A percentile compares a stretch with the other conserved stretches of the same genome.
Evolutionary conservation across 1,139 yeast genomes (phyloP).

Genomic region (Suhomyces wounanorum): DNA sequence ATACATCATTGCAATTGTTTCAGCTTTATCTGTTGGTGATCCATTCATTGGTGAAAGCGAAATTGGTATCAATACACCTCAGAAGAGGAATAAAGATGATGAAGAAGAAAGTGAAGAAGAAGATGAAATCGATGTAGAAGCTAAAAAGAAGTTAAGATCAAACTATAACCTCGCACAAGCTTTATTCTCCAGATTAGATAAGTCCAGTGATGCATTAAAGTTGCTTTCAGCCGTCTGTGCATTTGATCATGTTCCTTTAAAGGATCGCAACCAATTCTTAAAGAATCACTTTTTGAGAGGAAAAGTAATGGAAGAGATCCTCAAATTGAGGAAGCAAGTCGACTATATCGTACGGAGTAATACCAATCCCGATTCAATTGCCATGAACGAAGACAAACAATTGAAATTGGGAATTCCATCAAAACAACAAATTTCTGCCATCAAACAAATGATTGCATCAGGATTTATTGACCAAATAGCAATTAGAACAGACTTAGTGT

Average conservation of each 20-base stretch:
- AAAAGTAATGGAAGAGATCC: conserved; percentile 81
- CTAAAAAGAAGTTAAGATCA: conserved; percentile 45
- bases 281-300: conserved; percentile 62
- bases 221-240: conserved; percentile 87
- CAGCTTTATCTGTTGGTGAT: conserved; percentile 92
- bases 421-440: conserved; percentile 66
- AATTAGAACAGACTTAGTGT: conserved; percentile 72
- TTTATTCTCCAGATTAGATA: conserved; percentile 67
- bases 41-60: conserved; percentile 80
- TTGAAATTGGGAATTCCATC: conserved; percentile 69
- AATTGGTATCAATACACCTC: conserved; percentile 50
- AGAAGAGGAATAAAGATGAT: conserved; percentile 22
- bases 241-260: conserved; percentile 67
- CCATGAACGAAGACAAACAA: conserved; percentile 41
- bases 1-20: conserved; percentile 84
- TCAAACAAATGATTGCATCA: conserved; percentile 90
- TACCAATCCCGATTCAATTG: conserved; percentile 59
- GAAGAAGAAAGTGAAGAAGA: conserved; percentile 30
- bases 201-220: conserved; percentile 71
- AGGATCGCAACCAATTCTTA: conserved; percentile 50
- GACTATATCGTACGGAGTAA: conserved; percentile 69
- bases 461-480: conserved; percentile 94
- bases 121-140: conserved; percentile 36
- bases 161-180: conserved; percentile 59
- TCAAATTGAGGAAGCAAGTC: conserved; percentile 77